These are phyloP conservation scores for Arthrobotrys megalospora DNA, from an alignment of 2,329 filamentous ascomycete species.

Conservation along the genomic window DNA sequence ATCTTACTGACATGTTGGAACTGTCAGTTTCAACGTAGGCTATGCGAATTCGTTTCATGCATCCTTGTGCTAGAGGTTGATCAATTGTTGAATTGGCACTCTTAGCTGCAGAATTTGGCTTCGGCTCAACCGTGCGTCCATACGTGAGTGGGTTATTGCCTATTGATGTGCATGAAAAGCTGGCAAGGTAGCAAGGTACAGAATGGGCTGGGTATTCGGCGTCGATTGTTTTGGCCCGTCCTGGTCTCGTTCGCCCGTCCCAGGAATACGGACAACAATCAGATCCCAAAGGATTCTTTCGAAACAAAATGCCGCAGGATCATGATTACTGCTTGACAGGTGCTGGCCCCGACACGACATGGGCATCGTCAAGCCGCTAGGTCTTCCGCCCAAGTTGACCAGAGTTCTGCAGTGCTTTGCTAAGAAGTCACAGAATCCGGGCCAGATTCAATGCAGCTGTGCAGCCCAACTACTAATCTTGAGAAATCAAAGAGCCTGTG, in stretches of 20 bases:
- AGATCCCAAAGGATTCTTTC: constrained; percentile 14
- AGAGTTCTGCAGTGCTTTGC: constrained; percentile 7
- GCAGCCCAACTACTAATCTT: constrained; percentile 1
- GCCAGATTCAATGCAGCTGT: constrained; percentile 11
- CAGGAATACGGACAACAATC: constrained; percentile 15
- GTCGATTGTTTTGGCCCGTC: constrained; percentile 19
- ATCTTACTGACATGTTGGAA: constrained; percentile 29
- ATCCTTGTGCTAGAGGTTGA: constrained; percentile 9
- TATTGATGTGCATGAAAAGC: constrained; percentile 17
- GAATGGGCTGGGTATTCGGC: neutral
- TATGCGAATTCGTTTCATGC: constrained; percentile 26
- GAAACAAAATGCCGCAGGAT: constrained; percentile 29
- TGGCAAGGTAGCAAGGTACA: constrained; percentile 1
- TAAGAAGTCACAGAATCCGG: constrained; percentile 8
- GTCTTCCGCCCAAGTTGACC: neutral
- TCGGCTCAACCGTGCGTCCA: constrained; percentile 18
- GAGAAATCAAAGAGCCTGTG: constrained; percentile 1
- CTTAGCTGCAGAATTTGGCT: neutral
- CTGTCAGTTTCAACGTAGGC: constrained; percentile 13
- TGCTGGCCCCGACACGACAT: constrained; percentile 1
- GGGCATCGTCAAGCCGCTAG: neutral
- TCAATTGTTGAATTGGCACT: neutral
- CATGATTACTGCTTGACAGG: constrained; percentile 16
- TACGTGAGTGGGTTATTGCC: constrained; percentile 30
- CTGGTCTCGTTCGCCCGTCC: no score